Conservation (phyloP, 1,284 basidiomycete genomes). For the Trichosporon sp. region DNA sequence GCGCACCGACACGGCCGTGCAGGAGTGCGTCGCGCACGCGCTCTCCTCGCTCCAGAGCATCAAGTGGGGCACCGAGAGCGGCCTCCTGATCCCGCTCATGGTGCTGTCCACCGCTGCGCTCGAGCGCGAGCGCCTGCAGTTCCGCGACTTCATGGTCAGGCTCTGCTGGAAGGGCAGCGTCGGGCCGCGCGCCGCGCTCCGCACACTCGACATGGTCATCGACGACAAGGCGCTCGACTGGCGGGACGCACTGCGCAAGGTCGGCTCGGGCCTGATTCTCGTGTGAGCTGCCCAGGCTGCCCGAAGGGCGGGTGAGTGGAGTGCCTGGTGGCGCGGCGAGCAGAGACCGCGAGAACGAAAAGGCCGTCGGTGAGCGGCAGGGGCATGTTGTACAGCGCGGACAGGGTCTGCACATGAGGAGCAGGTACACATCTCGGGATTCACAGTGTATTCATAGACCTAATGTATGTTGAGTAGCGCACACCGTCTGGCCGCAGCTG, state of each 20-base stretch:
- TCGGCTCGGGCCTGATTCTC: constrained; percentile 10
- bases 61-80: constrained; percentile 20
- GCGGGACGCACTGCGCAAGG: constrained; percentile 7
- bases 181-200: constrained; percentile 12
- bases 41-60: constrained; percentile 9
- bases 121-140: constrained; percentile 9
- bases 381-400: too few species aligned
- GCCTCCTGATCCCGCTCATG: constrained; percentile 15
- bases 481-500: too few species aligned
- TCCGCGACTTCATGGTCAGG: constrained; percentile 13
- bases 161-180: constrained; percentile 24
- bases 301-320: not conserved
- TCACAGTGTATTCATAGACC: not conserved
- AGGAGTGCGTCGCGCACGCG: constrained; percentile 12
- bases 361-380: too few species aligned
- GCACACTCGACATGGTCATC: constrained; percentile 12
- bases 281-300: constrained; percentile 4
- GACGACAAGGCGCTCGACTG: constrained; percentile 8
- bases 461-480: not conserved
- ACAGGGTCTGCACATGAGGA: not conserved
- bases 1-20: not conserved
- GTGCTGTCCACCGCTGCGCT: constrained; percentile 11
- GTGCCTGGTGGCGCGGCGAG: too few species aligned
- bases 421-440: not conserved
- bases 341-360: too few species aligned